Evolutionary conservation across 106 monocot species (phyloP), one percentile per base, ranked within the genome.

Genomic region (Dactylorhiza incarnata): DNA sequence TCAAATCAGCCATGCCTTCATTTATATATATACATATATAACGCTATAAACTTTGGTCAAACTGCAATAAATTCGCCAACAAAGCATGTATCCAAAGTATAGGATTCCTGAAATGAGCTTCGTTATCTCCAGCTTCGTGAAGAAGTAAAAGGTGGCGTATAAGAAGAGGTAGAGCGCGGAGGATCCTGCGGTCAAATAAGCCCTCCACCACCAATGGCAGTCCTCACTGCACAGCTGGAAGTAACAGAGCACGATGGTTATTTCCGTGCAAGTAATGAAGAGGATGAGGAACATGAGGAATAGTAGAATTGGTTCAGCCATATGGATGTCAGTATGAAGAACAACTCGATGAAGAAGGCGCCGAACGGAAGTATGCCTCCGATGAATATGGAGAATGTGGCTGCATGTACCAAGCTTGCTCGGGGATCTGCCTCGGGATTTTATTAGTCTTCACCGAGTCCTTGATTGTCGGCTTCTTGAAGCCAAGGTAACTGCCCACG

Each of bases 261-360:
- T 89, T 80, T 89, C 89, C 0, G 89, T 86, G 11, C 86, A 89
- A 0, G 89, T 89, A 54, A 89, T 82, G 68, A 89, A 68, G 73
- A 89, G 86, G 49, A 89, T 89, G 71, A 89, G 56, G 44, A 89
- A 89, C 24, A 89, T 86, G 8, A 89, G 82, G 75, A 89, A 89
- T 89, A 89, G 79, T 89, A 89, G 80, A 89, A 89, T 47, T 89
- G 89, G 72, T 89, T 86, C 73, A 89, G 78, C 89, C 89, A 89
- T 53, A 89, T 86, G 17, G 89, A 89, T 13, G 89, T 89, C 72
- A 89, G 48, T 72, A 89, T 89, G 80, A 86, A 89, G 84, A 89
- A 89, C 9, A 89, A 77, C 74, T 89, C 89, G 26, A 89, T 89
- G 71, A 89, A 89, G 58, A 89, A 83, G 7, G 89, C 89, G 47